Evolutionary conservation across 2,329 filamentous ascomycete species (phyloP).

Genomic region (Cladosporium sp.): DNA sequence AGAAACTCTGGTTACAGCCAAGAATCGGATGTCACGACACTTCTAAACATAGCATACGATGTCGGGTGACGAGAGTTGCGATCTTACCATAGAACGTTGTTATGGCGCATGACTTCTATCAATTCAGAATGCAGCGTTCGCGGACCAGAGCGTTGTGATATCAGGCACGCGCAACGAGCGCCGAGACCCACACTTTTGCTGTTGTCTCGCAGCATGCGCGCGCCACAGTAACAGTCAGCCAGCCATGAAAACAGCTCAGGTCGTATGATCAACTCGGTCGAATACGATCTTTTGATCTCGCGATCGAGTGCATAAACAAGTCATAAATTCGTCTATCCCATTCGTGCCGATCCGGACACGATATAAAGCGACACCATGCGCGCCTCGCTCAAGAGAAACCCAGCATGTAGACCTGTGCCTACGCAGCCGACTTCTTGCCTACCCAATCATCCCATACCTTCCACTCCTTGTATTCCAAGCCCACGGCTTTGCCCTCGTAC

Average conservation of each 20-base stretch:
- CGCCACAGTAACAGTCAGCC: neutral
- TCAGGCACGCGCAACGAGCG: too few species aligned
- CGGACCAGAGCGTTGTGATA: too few species aligned
- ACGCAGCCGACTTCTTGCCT: conserved; percentile 26
- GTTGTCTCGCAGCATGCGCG: too few species aligned
- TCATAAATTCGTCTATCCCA: conserved; percentile 6
- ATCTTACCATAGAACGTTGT: too few species aligned
- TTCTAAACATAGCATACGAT: neutral
- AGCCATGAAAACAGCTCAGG: neutral
- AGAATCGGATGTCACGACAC: neutral
- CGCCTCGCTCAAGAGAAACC: neutral
- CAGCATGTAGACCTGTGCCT: neutral
- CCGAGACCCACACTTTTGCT: too few species aligned
- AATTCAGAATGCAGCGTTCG: too few species aligned
- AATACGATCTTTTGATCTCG: too few species aligned
- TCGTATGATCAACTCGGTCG: too few species aligned
- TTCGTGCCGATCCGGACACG: neutral
- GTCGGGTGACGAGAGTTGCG: neutral
- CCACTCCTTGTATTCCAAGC: conserved; percentile 68
- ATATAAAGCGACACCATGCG: neutral
- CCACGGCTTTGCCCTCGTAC: conserved; percentile 81
- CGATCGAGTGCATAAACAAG: neutral
- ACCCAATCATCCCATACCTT: conserved; percentile 76
- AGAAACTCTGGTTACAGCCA: neutral
- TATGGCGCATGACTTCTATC: too few species aligned